Percentiles rank a stretch among this genome's conserved stretches.
Conservation (phyloP, 805 yeast species). For the Pichia occidentalis region DNA sequence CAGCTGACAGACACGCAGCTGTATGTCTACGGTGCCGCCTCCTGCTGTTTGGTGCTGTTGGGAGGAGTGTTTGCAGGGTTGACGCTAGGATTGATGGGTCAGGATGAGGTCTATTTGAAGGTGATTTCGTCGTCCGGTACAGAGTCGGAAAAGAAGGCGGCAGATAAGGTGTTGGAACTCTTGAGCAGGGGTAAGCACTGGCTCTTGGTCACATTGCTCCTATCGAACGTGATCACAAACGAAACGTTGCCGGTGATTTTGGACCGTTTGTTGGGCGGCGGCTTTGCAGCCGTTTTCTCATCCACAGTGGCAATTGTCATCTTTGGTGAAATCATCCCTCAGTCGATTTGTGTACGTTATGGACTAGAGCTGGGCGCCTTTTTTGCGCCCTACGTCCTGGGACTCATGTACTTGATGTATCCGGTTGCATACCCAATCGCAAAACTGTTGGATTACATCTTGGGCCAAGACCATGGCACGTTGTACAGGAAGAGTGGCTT, state of each 20-base stretch:
- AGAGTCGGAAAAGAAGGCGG: constrained; percentile 55
- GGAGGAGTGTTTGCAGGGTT: constrained; percentile 93
- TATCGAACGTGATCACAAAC: constrained; percentile 86
- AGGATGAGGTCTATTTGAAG: constrained; percentile 89
- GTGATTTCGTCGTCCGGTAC: constrained; percentile 90
- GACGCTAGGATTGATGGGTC: constrained; percentile 96
- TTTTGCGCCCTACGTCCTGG: constrained; percentile 80
- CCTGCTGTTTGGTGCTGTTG: constrained; percentile 55
- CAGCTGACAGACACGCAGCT: constrained; percentile 31
- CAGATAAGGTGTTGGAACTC: constrained; percentile 63
- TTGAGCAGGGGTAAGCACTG: constrained; percentile 88
- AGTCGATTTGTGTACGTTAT: constrained; percentile 84
- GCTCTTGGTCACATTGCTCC: constrained; percentile 83
- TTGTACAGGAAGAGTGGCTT: constrained; percentile 88
- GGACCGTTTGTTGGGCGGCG: constrained; percentile 92
- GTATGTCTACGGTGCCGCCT: constrained; percentile 44
- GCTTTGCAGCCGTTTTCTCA: constrained; percentile 92
- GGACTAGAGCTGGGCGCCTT: constrained; percentile 88
- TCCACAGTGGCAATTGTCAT: constrained; percentile 91
- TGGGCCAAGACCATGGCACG: constrained; percentile 97
- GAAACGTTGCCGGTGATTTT: constrained; percentile 92
- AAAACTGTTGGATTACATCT: constrained; percentile 62
- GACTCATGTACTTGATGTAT: constrained; percentile 81
- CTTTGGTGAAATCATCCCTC: constrained; percentile 96
- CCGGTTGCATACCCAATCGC: constrained; percentile 94